Evolutionary conservation across 2,329 filamentous ascomycete species (phyloP).

Genomic region (Cytospora chrysosperma): DNA sequence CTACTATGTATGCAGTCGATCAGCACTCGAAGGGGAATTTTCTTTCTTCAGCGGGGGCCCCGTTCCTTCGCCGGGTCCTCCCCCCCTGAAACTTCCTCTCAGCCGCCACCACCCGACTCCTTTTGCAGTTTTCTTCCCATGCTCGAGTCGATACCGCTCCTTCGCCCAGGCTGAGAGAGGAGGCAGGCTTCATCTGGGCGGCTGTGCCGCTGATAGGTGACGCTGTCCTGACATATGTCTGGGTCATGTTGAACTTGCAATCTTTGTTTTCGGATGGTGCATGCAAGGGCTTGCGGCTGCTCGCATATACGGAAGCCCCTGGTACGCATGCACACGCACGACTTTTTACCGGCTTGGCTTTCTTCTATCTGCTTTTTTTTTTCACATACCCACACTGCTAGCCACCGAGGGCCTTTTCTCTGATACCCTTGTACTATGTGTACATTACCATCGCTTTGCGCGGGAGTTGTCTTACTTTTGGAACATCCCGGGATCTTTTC

Average conservation of each 20-base stretch:
- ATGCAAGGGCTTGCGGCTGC: background rate
- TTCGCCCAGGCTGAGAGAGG: background rate
- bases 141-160: background rate
- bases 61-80: background rate
- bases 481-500: background rate
- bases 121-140: background rate
- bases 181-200: too few relatives aligned
- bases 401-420: slow-evolving; percentile 5
- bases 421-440: slow-evolving; percentile 11
- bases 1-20: background rate
- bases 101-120: background rate
- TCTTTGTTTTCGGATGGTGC: too few relatives aligned
- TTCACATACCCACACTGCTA: slow-evolving; percentile 14
- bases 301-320: background rate
- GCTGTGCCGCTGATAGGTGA: background rate
- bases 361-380: background rate
- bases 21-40: background rate
- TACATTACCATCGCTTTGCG: slow-evolving; percentile 22
- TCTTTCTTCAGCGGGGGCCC: background rate
- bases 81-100: background rate
- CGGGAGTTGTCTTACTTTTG: slow-evolving; percentile 4
- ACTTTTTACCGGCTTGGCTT: background rate
- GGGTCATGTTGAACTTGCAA: background rate
- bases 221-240: background rate
- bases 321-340: background rate